Percentiles rank a stretch among this genome's conserved stretches.
phyloP scores from a whole-genome alignment of 2,329 filamentous ascomycete genomes.

The Lachnellula arida region DNA sequence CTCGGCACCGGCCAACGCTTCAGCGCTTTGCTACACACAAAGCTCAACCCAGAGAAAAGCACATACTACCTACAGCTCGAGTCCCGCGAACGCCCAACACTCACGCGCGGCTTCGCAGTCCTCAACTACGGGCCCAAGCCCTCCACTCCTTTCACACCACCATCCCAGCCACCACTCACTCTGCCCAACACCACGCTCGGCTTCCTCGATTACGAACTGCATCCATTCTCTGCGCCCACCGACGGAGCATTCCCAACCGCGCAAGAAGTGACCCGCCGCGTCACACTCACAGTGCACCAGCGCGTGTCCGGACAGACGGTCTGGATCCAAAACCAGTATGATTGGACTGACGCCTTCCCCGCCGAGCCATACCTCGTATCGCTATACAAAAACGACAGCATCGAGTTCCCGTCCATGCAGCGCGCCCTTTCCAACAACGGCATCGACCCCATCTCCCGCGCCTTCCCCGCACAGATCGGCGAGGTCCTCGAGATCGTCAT shows the following conservation, averaged over 20 bases:
- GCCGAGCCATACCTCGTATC: constrained; percentile 41
- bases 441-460: constrained; percentile 38
- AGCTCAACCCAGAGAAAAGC: constrained; percentile 31
- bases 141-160: constrained; percentile 17
- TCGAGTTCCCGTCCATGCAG: constrained; percentile 38
- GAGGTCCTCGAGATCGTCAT: constrained; percentile 44
- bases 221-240: constrained; percentile 15
- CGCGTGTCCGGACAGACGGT: constrained; percentile 17
- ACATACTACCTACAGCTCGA: constrained; percentile 41
- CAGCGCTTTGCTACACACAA: constrained; percentile 43
- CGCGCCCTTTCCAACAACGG: constrained; percentile 38
- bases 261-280: constrained; percentile 34
- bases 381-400: constrained; percentile 37
- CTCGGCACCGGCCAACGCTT: constrained; percentile 47
- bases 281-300: constrained; percentile 34
- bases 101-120: constrained; percentile 38
- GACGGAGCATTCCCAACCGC: constrained; percentile 25
- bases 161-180: constrained; percentile 18
- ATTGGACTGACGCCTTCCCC: constrained; percentile 32
- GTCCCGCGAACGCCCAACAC: constrained; percentile 38
- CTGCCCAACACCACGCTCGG: constrained; percentile 23
- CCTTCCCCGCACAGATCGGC: constrained; percentile 42
- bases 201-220: constrained; percentile 35
- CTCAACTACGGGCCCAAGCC: constrained; percentile 33
- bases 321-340: constrained; percentile 31